Evolutionary conservation across 805 yeast species (phyloP).

Genomic region (Starmerella scarabaei): DNA sequence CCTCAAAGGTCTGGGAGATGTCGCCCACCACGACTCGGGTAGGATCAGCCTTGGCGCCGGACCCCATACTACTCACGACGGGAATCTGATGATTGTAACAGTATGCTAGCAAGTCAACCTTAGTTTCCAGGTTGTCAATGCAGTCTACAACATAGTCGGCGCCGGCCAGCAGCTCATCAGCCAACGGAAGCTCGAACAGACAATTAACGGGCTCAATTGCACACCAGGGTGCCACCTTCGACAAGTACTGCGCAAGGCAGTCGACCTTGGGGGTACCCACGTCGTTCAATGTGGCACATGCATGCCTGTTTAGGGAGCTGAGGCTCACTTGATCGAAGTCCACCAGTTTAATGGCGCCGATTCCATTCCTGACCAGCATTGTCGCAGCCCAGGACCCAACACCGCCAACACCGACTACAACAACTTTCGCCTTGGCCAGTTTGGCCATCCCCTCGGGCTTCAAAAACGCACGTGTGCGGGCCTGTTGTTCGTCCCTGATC

Average conservation of each 20-base stretch:
- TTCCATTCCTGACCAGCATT: constrained; percentile 85
- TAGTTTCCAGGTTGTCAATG: constrained; percentile 94
- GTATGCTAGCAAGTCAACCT: constrained; percentile 72
- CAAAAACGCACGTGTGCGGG: constrained; percentile 83
- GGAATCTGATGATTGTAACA: constrained; percentile 47
- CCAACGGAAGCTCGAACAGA: constrained; percentile 51
- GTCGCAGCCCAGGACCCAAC: constrained; percentile 96
- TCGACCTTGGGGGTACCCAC: constrained; percentile 88
- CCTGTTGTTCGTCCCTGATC: constrained; percentile 78
- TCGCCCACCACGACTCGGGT: constrained; percentile 83
- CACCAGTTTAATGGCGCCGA: constrained; percentile 60
- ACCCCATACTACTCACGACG: constrained; percentile 91
- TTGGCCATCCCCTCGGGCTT: constrained; percentile 72
- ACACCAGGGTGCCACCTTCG: constrained; percentile 86
- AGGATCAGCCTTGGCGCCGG: constrained; percentile 93
- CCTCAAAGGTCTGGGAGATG: constrained; percentile 81
- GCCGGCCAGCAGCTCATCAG: constrained; percentile 46
- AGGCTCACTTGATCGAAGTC: constrained; percentile 95
- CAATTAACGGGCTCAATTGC: constrained; percentile 63
- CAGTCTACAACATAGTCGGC: constrained; percentile 86
- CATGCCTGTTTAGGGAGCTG: constrained; percentile 84
- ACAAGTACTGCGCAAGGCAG: constrained; percentile 56
- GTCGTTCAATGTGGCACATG: constrained; percentile 80
- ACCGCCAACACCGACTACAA: constrained; percentile 92
- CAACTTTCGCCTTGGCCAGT: constrained; percentile 56